phyloP scores from a whole-genome alignment of 2,329 filamentous ascomycete species.

The Acephala macrosclerotiorum region DNA sequence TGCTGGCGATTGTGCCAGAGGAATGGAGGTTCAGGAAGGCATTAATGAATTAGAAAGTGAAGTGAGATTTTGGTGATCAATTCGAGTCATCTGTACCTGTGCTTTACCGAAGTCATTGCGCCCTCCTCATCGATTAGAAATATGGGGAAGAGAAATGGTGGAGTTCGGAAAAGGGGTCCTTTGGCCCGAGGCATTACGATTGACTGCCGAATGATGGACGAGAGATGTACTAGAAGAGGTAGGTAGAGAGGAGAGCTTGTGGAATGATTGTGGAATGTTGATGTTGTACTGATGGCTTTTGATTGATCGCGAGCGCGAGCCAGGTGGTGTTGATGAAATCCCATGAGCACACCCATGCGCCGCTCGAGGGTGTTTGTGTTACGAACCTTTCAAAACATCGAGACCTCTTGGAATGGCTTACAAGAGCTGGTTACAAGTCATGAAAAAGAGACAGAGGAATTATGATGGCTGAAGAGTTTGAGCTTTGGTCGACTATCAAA shows the following conservation, averaged over 20 bases:
- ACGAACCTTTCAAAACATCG: no score
- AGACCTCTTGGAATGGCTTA: no score
- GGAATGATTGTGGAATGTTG: neutral
- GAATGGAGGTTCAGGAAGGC: constrained; percentile 18
- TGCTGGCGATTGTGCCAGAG: constrained; percentile 32
- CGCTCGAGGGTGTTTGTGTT: no score
- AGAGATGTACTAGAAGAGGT: no score
- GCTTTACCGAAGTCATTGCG: neutral
- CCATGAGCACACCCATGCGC: no score
- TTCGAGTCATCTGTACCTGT: neutral
- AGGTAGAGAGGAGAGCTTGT: neutral
- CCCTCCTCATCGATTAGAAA: neutral
- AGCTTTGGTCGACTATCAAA: no score
- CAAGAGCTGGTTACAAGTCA: no score
- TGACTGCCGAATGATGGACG: neutral
- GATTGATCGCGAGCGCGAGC: neutral
- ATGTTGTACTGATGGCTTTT: neutral
- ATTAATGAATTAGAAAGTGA: constrained; percentile 20
- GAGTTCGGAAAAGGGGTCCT: neutral
- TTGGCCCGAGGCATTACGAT: constrained; percentile 8
- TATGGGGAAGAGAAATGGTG: neutral
- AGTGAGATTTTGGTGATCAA: constrained; percentile 11
- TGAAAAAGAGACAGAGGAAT: no score
- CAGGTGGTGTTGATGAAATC: neutral
- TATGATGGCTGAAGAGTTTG: no score